Base-by-base conservation (phyloP, 768 basidiomycete species). In the Kwoniella dejecticola region DNA sequence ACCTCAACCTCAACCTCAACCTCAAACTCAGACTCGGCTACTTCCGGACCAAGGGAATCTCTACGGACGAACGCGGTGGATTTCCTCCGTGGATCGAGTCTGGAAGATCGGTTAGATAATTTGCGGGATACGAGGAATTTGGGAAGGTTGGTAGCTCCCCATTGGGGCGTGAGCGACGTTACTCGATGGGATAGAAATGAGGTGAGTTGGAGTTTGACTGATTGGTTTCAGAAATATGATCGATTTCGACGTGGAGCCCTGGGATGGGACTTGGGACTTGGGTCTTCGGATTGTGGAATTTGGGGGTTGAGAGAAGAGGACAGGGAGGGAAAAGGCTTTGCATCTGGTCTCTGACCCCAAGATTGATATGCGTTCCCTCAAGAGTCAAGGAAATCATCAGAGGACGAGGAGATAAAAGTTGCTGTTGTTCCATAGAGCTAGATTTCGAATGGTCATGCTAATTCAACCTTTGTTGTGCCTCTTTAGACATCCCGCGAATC, bases 71-170 rank as follows among this genome's bases (percentile, higher is more conserved):
- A 54, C 13, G 59, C 41, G 3, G 33, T 38, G 19, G 63, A 68
- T 57, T 71, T 68, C 52, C 54, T 75, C 30, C 63, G 63, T 50
- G 67, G 66, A 55, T 54, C 47, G 40, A 58, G 36, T 5, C 44
- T 77, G 50, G 66, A 72, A 31, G 64, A 68, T 30, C 71, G 69
- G 53, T 45, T 76, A 50, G 72, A 72, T 31, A 67, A 54, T 11
- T 29, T 79, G 62, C 65, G 66, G 48, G 63, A 77, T 65, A 48
- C 60, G 29, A 60, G 58, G 42, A 77, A 77, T 64, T 41, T 78
- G 40, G 77, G 77, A 17, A 69, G 75, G 55, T 45, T 61, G 38
- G 64, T 79, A 0, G 76, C 76, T 6, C 29, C 48, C 26, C 15
- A 26, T 19, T 77, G 76, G 74, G 54, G 61, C 12, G 44, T 79